Evolutionary conservation across 257 asterid species (phyloP).

Genomic region (Rehmannia glutinosa): DNA sequence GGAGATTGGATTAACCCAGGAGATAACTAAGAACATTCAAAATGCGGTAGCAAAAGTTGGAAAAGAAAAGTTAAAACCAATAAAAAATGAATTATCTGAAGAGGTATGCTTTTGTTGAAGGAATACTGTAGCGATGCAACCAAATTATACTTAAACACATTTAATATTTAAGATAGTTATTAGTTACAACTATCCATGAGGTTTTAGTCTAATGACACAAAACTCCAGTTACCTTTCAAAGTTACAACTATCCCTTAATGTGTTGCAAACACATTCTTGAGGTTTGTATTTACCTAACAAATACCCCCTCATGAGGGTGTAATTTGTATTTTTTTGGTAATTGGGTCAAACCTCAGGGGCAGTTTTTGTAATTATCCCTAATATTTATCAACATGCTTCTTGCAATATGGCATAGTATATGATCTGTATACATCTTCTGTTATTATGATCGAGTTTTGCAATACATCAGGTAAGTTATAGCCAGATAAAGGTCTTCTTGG

Average conservation of each 20-base stretch:
- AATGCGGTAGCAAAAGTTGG: slow-evolving; percentile 60
- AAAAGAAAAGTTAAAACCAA: slow-evolving; percentile 75
- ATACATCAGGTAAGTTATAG: slow-evolving; percentile 54
- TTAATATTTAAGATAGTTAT: too few species aligned
- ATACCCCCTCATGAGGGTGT: too few species aligned
- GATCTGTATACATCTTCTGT: neutral
- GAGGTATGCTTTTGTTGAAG: slow-evolving; percentile 47
- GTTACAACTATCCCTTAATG: too few species aligned
- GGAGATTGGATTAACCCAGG: slow-evolving; percentile 61
- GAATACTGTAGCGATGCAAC: slow-evolving; percentile 7
- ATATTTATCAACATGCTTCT: too few species aligned
- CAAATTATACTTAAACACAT: neutral
- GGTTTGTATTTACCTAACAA: too few species aligned
- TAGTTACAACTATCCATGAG: too few species aligned
- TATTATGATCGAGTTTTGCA: slow-evolving; percentile 4
- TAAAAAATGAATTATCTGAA: slow-evolving; percentile 80
- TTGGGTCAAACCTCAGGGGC: too few species aligned
- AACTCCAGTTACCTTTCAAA: too few species aligned
- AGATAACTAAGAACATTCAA: slow-evolving; percentile 41
- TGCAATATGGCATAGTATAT: neutral
- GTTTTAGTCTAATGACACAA: too few species aligned
- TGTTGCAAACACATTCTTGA: too few species aligned
- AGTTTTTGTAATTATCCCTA: too few species aligned
- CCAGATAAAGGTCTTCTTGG: slow-evolving; percentile 59
- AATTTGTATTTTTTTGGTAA: too few species aligned